Evolutionary conservation across 768 basidiomycete species (phyloP).

Genomic region (Ramaria sp.): DNA sequence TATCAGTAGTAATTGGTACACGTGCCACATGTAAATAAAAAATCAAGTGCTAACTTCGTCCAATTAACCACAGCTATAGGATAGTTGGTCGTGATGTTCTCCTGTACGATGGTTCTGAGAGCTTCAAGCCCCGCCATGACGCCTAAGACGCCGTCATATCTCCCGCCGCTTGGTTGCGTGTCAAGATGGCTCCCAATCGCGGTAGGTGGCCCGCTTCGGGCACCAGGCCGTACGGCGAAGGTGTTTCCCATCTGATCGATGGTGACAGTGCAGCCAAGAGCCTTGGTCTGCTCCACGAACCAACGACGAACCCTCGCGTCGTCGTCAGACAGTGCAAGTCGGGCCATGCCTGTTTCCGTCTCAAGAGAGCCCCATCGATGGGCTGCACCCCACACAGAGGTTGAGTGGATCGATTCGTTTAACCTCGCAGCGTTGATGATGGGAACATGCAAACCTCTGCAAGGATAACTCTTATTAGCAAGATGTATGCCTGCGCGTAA

Average conservation of each 20-base stretch:
- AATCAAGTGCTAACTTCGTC: conserved; percentile 12
- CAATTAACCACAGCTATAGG: conserved; percentile 15
- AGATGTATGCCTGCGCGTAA: neutral
- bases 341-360: conserved; percentile 11
- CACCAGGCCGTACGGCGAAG: conserved; percentile 13
- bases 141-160: conserved; percentile 15
- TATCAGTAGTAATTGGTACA: neutral
- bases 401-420: conserved; percentile 6
- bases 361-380: conserved; percentile 3
- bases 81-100: conserved; percentile 12
- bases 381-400: conserved; percentile 8
- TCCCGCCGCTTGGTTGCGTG: conserved; percentile 15
- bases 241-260: conserved; percentile 14
- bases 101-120: conserved; percentile 11
- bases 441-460: conserved; percentile 3
- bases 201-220: conserved; percentile 10
- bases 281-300: conserved; percentile 13
- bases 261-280: conserved; percentile 11
- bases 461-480: neutral
- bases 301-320: conserved; percentile 12
- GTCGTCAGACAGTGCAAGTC: conserved; percentile 12
- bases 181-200: conserved; percentile 16
- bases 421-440: conserved; percentile 1
- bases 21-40: neutral
- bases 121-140: conserved; percentile 13